Percentiles rank a stretch among this genome's conserved stretches.
phyloP scores from a whole-genome alignment of 441 rosid genomes.

The Mallotus repandus region DNA sequence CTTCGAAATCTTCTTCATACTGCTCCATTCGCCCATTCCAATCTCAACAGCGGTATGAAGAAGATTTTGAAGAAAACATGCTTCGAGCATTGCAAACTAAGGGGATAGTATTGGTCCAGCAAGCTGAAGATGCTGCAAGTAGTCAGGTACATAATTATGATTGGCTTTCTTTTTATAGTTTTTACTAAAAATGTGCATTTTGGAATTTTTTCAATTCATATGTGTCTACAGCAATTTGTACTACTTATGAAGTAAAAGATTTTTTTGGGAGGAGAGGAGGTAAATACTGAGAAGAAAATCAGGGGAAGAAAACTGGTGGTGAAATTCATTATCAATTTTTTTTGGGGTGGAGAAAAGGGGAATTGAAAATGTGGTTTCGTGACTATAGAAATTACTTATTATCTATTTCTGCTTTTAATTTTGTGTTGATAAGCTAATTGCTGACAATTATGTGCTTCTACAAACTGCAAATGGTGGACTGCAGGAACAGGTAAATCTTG shows the following conservation, averaged over 20 bases:
- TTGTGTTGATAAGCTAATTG: conserved; percentile 15
- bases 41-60: conserved; percentile 76
- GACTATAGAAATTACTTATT: background rate
- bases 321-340: background rate
- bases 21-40: conserved; percentile 80
- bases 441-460: conserved; percentile 16
- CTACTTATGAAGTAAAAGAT: too few species aligned
- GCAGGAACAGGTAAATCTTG: conserved; percentile 59
- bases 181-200: background rate
- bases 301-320: background rate
- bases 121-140: conserved; percentile 86
- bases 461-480: conserved; percentile 59
- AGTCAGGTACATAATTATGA: conserved; percentile 45
- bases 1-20: conserved; percentile 80
- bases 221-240: background rate
- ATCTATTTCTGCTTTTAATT: background rate
- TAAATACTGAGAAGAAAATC: background rate
- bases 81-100: too few species aligned
- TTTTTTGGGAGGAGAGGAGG: background rate
- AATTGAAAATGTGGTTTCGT: background rate
- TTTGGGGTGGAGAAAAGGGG: background rate
- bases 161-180: background rate
- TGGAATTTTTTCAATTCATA: background rate
- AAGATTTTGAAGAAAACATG: conserved; percentile 73
- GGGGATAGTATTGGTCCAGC: conserved; percentile 83